Percentiles rank a stretch among this genome's conserved stretches.
Conservation (phyloP, 2,329 filamentous ascomycete species). For the Teratosphaeriaceae sp. region DNA sequence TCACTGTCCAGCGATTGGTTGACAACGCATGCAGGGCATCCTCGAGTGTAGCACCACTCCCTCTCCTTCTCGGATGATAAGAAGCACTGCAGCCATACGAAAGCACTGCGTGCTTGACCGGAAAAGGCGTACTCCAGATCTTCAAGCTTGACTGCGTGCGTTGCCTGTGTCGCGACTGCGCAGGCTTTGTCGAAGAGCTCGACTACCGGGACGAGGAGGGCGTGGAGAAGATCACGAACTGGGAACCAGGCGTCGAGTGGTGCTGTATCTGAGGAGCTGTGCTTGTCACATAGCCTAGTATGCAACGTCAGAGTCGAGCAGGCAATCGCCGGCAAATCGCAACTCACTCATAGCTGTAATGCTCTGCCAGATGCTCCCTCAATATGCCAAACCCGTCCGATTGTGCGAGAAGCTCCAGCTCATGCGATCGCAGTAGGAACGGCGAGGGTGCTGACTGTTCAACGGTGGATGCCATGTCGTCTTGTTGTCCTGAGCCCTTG, state of each 20-base stretch:
- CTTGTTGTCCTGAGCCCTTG: neutral
- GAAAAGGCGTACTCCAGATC: slow-evolving; percentile 53
- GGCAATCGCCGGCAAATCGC: neutral
- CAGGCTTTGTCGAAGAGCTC: slow-evolving; percentile 51
- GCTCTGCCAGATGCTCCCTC: slow-evolving; percentile 34
- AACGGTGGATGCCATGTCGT: slow-evolving; percentile 2
- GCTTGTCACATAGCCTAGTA: slow-evolving; percentile 38
- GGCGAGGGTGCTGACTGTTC: slow-evolving; percentile 25
- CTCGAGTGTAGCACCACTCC: slow-evolving; percentile 51
- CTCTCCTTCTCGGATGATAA: slow-evolving; percentile 45
- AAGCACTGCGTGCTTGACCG: slow-evolving; percentile 50
- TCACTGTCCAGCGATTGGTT: slow-evolving; percentile 40
- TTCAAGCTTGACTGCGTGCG: slow-evolving; percentile 42
- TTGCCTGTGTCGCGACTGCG: slow-evolving; percentile 43
- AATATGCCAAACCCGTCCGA: slow-evolving; percentile 40
- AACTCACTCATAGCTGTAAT: slow-evolving; percentile 33
- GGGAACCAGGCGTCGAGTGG: slow-evolving; percentile 40
- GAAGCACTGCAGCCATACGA: slow-evolving; percentile 54
- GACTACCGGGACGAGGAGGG: slow-evolving; percentile 52
- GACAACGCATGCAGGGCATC: slow-evolving; percentile 48
- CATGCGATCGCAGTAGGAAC: slow-evolving; percentile 37
- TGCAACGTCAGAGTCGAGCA: slow-evolving; percentile 32
- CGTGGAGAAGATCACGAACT: slow-evolving; percentile 54
- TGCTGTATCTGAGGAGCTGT: slow-evolving; percentile 28
- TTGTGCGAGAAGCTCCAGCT: slow-evolving; percentile 32